Percentiles rank a stretch among this genome's conserved stretches.
Conservation (phyloP, 352 stramenopile genomes). For the Albugo candida region DNA sequence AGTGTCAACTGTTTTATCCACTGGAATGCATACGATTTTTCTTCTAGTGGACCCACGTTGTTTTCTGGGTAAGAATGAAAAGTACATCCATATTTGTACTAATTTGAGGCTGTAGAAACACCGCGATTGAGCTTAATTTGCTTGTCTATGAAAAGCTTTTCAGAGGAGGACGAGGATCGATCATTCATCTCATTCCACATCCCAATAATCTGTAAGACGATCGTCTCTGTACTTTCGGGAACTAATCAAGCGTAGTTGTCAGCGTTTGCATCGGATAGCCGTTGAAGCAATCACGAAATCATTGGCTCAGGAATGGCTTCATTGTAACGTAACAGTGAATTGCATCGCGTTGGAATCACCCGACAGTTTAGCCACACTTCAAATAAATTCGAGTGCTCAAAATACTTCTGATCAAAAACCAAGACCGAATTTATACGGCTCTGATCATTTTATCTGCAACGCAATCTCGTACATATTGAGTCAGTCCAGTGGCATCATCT, state of each 20-base stretch:
- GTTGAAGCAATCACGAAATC: conserved; percentile 24
- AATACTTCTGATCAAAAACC: conserved; percentile 5
- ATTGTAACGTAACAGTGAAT: conserved; percentile 30
- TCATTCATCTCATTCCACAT: conserved; percentile 2
- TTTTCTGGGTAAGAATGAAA: no score
- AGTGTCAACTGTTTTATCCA: no score
- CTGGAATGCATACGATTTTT: no score
- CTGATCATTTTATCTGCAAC: conserved; percentile 18
- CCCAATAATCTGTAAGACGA: not conserved
- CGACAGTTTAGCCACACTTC: not conserved
- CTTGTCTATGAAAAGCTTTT: not conserved
- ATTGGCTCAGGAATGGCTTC: conserved; percentile 17
- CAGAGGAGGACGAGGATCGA: conserved; percentile 16
- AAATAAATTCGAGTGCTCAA: not conserved
- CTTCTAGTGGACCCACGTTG: no score
- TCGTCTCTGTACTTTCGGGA: not conserved
- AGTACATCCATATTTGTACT: no score
- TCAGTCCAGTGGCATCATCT: conserved; percentile 21
- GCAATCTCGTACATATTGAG: conserved; percentile 43
- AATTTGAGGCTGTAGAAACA: no score
- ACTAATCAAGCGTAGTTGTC: no score
- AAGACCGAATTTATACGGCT: not conserved
- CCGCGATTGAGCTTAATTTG: not conserved
- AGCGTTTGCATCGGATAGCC: not conserved
- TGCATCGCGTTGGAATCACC: conserved; percentile 20